These are phyloP conservation scores for Linum tenue DNA, from an alignment of 345 rosid genomes.

Conservation along the genomic window DNA sequence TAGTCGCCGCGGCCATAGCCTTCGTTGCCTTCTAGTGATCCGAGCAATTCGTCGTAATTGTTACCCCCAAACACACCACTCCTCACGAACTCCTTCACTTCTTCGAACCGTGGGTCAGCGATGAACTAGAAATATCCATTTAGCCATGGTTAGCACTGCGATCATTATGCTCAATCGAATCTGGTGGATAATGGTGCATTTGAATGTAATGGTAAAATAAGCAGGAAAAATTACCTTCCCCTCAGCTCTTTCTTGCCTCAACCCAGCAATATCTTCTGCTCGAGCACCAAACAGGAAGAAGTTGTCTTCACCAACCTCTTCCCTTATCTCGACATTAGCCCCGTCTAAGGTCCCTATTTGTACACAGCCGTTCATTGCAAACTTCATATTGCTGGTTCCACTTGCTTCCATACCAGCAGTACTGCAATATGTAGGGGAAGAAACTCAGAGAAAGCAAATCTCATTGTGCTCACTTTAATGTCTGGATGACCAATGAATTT, in stretches of 20 bases:
- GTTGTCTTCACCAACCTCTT: slow-evolving; percentile 77
- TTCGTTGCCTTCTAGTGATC: slow-evolving; percentile 74
- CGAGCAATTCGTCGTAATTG: slow-evolving; percentile 54
- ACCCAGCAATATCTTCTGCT: slow-evolving; percentile 59
- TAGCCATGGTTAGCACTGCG: neutral
- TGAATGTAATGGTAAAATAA: no score
- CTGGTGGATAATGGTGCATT: neutral
- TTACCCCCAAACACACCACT: slow-evolving; percentile 60
- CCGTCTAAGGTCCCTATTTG: slow-evolving; percentile 81
- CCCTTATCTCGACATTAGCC: slow-evolving; percentile 71
- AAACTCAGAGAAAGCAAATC: neutral
- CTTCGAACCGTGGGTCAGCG: slow-evolving; percentile 63
- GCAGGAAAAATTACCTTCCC: slow-evolving; percentile 41
- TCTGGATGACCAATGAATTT: neutral
- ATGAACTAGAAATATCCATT: slow-evolving; percentile 34
- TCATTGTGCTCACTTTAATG: neutral
- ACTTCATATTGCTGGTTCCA: slow-evolving; percentile 94
- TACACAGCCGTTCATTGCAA: slow-evolving; percentile 76
- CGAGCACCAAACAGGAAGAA: slow-evolving; percentile 77
- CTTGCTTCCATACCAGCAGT: slow-evolving; percentile 98
- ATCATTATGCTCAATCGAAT: neutral
- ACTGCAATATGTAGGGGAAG: slow-evolving; percentile 23
- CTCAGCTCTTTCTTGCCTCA: slow-evolving; percentile 62
- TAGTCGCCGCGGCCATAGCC: slow-evolving; percentile 76
- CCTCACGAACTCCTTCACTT: slow-evolving; percentile 53